Evolutionary conservation across 495 filamentous ascomycete species (phyloP).

Genomic region (Trichoderma orchidacearum): DNA sequence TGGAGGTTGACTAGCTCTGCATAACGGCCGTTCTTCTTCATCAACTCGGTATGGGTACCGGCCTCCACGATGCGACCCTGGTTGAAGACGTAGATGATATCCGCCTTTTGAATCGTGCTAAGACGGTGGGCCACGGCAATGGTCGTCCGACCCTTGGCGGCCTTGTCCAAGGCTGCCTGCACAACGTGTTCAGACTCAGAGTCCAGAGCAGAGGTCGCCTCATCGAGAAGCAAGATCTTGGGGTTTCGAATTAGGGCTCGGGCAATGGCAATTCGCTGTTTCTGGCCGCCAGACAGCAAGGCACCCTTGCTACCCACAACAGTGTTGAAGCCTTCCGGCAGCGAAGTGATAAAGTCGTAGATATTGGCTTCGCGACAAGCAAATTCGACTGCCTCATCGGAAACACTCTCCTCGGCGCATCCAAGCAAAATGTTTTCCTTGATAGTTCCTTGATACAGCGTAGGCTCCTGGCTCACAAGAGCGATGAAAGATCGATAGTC

Average conservation of each 20-base stretch:
- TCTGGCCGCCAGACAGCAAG: conserved; percentile 66
- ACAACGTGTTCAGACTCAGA: conserved; percentile 61
- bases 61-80: conserved; percentile 39
- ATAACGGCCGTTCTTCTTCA: conserved; percentile 38
- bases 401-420: conserved; percentile 18
- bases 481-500: conserved; percentile 41
- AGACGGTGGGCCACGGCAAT: conserved; percentile 61
- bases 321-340: conserved; percentile 48
- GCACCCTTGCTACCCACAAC: conserved; percentile 49
- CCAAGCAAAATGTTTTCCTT: conserved; percentile 48
- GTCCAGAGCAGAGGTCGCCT: conserved; percentile 67
- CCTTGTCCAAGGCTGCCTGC: conserved; percentile 56
- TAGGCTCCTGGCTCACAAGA: conserved; percentile 45
- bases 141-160: conserved; percentile 51
- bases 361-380: conserved; percentile 43
- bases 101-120: conserved; percentile 43
- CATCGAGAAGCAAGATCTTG: conserved; percentile 60
- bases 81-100: conserved; percentile 41
- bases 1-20: conserved; percentile 37
- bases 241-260: conserved; percentile 66
- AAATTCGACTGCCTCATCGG: conserved; percentile 27
- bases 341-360: conserved; percentile 41
- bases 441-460: conserved; percentile 46
- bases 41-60: conserved; percentile 33
- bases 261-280: conserved; percentile 67